These are phyloP conservation scores for Polytrichum commune DNA, from an alignment of 225 moss, liverwort and hornwort genomes.

Conservation along the genomic window DNA sequence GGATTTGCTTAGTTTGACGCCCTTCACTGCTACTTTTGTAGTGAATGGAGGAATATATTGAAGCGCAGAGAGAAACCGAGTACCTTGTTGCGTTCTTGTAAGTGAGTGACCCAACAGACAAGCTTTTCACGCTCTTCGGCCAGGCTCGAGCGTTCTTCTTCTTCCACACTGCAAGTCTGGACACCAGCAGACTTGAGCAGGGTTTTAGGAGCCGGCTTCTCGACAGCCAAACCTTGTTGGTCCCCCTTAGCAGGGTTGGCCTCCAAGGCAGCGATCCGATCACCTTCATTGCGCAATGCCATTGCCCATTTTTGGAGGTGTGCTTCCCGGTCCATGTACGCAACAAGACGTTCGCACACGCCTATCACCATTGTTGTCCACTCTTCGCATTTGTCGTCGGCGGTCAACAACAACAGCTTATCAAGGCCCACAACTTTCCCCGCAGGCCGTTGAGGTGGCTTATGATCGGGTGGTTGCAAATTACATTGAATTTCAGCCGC, in stretches of 20 bases:
- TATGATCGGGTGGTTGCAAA: too few relatives aligned
- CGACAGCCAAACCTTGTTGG: slow-evolving; percentile 28
- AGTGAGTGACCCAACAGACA: slow-evolving; percentile 50
- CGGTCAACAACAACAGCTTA: neutral
- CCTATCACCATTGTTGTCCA: slow-evolving; percentile 49
- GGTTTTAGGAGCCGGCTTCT: slow-evolving; percentile 41
- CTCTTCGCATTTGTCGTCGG: slow-evolving; percentile 15
- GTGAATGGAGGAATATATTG: too few relatives aligned
- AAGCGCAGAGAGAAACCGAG: neutral
- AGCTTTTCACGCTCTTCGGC: slow-evolving; percentile 51
- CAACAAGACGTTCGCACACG: slow-evolving; percentile 49
- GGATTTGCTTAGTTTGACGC: too few relatives aligned
- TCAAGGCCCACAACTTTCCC: too few relatives aligned
- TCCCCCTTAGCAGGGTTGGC: slow-evolving; percentile 37
- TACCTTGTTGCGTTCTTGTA: slow-evolving; percentile 64
- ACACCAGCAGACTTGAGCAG: slow-evolving; percentile 45
- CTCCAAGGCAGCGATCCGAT: slow-evolving; percentile 34
- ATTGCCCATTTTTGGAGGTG: slow-evolving; percentile 60
- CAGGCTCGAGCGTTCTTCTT: slow-evolving; percentile 44
- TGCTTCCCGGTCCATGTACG: slow-evolving; percentile 38
- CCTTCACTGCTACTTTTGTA: too few relatives aligned
- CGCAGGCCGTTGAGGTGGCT: too few relatives aligned
- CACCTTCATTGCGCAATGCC: slow-evolving; percentile 42
- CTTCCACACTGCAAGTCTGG: slow-evolving; percentile 41
- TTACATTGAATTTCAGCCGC: neutral